Evolutionary conservation across 768 basidiomycete genomes (phyloP), one percentile per base, ranked within the genome.

Genomic region (Panaeolus cyanescens): DNA sequence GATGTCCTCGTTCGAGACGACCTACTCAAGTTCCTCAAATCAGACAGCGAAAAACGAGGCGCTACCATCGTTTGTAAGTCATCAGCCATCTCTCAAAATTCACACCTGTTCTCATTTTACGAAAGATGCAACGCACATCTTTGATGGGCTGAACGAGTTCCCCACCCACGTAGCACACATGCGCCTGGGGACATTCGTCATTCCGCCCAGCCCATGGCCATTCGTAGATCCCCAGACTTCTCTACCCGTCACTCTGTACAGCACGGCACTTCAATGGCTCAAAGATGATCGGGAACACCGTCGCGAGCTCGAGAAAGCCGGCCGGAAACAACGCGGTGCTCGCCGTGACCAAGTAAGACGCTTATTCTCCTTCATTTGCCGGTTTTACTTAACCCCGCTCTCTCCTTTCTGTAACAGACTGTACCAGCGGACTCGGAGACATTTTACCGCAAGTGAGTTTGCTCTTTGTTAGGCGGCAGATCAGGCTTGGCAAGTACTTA

Each of bases 121-220:
- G 61, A 19, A 67, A 95, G 93, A 97, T 76, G 95, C 96, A 10
- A 98, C 96, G 1, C 97, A 99, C 73, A 97, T 99, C 68, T 97
- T 95, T 65, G 96, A 99, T 72, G 96, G 96, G 10, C 75, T 99
- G 31, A 84, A 85, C 68, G 74, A 83, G n/a, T 98, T 96, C 78
- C 96, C 97, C 3, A 98, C 96, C 0, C 93, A 96, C 69, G 80
- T 99, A 62, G 87, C 88, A 4, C 97, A 99, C 71, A 91, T 99
- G 88, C 87, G 91, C 25, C 82, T 95, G 53, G 97, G 97, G 4
- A 76, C 80, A 12, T 86, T 95, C 58, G 78, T 87, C 12, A 87
- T 84, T 1, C 78, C 79, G 17, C 90, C 92, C 3, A 83, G 85
- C 13, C 69, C 85, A 6, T 98, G 95, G 94, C 86, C 88, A 2